Conservation (phyloP, 305 asterid genomes). For the Ajuga reptans region DNA sequence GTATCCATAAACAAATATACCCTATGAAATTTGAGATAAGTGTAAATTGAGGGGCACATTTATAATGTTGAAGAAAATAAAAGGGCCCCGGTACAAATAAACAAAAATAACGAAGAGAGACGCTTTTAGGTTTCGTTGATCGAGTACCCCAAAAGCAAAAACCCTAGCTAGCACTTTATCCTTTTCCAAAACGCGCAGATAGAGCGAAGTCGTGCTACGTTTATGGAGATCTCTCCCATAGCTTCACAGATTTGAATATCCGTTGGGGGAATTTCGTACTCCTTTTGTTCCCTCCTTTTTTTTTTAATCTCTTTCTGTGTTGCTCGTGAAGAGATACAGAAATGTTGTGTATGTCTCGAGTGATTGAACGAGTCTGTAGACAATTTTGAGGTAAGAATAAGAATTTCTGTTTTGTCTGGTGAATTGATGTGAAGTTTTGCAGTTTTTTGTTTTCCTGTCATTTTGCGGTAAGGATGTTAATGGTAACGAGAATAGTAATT, state of each 20-base stretch:
- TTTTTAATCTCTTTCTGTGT: not conserved
- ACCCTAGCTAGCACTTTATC: conserved; percentile 21
- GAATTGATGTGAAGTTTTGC: not conserved
- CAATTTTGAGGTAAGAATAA: not conserved
- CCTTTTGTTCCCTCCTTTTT: conserved; percentile 23
- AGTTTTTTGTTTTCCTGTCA: not conserved
- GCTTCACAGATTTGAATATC: conserved; percentile 13
- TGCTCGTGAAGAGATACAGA: not conserved
- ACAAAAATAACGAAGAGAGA: not conserved
- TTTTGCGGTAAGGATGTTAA: not conserved
- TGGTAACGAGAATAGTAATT: too few species aligned
- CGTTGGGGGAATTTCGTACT: not conserved
- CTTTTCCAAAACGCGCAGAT: conserved; percentile 19
- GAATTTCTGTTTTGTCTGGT: not conserved
- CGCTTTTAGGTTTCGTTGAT: conserved; percentile 17
- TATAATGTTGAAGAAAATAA: not conserved
- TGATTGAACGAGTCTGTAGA: not conserved
- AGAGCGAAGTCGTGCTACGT: conserved; percentile 19
- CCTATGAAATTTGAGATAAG: not conserved
- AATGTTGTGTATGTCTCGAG: not conserved
- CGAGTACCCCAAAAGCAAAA: conserved; percentile 4
- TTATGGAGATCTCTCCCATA: conserved; percentile 18
- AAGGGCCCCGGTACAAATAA: not conserved
- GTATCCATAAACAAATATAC: too few species aligned
- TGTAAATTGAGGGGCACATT: not conserved